phyloP scores from a whole-genome alignment of 345 rosid species.

The Citrus glauca region DNA sequence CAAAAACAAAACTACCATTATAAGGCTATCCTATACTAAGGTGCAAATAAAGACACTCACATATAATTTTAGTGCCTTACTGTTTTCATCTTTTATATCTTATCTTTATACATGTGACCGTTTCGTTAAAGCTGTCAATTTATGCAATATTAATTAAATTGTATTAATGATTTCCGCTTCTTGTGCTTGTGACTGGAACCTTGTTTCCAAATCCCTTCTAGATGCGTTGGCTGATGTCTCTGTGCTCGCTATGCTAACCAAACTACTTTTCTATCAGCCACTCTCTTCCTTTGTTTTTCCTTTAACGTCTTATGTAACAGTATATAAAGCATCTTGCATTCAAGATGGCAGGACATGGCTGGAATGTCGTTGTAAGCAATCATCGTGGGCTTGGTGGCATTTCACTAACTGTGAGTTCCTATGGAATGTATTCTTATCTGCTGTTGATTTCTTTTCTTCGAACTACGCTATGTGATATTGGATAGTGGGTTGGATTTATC shows the following conservation, averaged over 20 bases:
- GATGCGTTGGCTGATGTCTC: background rate
- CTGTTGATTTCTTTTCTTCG: background rate
- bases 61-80: background rate
- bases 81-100: background rate
- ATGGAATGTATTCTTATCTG: background rate
- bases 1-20: background rate
- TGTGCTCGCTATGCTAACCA: background rate
- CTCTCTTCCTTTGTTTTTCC: background rate
- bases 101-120: background rate
- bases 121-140: background rate
- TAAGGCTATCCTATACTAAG: background rate
- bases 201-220: background rate
- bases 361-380: slow-evolving; percentile 41
- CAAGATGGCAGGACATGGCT: slow-evolving; percentile 25
- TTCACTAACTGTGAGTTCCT: slow-evolving; percentile 33
- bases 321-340: slow-evolving; percentile 36
- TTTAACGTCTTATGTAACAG: slow-evolving; percentile 19
- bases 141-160: background rate
- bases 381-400: slow-evolving; percentile 44
- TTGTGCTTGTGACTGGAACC: background rate
- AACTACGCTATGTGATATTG: background rate
- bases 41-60: background rate
- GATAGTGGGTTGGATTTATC: background rate
- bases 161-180: background rate
- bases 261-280: background rate